Base-by-base conservation (phyloP, 805 yeast genomes). In the Metschnikowia matae region DNA sequence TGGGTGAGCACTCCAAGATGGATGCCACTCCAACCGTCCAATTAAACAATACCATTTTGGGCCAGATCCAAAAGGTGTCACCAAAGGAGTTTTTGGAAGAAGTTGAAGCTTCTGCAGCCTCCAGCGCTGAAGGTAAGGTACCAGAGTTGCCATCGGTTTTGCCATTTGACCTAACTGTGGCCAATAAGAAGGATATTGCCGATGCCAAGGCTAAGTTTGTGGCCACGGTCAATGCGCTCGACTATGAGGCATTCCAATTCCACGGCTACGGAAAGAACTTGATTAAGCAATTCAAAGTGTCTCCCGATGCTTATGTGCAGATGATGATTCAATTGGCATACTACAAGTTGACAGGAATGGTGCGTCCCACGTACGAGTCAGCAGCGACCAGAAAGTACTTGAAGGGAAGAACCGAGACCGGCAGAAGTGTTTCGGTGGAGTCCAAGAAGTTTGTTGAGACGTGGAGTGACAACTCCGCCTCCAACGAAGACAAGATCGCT, bases 1-100 rank as follows among this genome's bases (percentile, higher is more conserved):
- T 90, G 64, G 97, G 96, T 54, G 99, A 92, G 74, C 99, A 92
- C 74, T 89, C 97, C 20, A 87, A 82, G 75, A 92, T 92, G 98
- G 99, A 92, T 69, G 99, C 98, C 54, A 89, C 97, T 8, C 96
- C 97, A 64, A 92, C 96, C 31, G 82, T 89, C 62, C 83, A 89
- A 56, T 73, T 92, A 72, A 92, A 92, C 68, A 89, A 89, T 69
- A 83, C 76, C 62, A 76, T 92, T 37, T 76, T 83, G 55, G 76
- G 76, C 48, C 78, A 81, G 58, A 69, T 91, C 50, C 54, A 67
- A 50, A 77, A 80, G 62, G 65, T 80, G 62, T 70, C 80, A 49
- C 72, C 76, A 1, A 53, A 54, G 13, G 57, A 51, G 4, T 62
- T 74, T 18, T 39, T 71, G 51, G 48, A 56, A 17, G 70, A 68